Evolutionary conservation across 371 early-diverging fungal species (phyloP).

Genomic region (Nematocida sp.): DNA sequence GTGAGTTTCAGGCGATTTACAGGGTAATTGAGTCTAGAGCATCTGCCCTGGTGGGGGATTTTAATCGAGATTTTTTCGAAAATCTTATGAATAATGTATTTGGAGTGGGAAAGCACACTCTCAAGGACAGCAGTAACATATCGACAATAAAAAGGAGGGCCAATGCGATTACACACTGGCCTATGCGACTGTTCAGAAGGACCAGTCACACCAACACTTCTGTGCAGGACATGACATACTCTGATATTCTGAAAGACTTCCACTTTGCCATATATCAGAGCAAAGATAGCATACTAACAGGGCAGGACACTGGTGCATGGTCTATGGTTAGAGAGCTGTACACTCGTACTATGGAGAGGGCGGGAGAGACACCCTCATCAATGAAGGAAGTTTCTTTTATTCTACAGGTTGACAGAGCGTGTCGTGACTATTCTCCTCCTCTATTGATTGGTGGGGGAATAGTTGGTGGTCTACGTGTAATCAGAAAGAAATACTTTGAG

Average conservation of each 20-base stretch:
- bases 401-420: slow-evolving; percentile 27
- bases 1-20: background rate
- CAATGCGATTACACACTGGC: background rate
- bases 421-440: slow-evolving; percentile 24
- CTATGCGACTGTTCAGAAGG: background rate
- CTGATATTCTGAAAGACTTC: slow-evolving; percentile 36
- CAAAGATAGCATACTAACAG: background rate
- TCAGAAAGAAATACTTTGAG: slow-evolving; percentile 2
- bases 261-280: background rate
- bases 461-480: slow-evolving; percentile 7
- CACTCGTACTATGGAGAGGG: slow-evolving; percentile 14
- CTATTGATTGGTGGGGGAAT: slow-evolving; percentile 19
- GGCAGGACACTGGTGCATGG: slow-evolving; percentile 25
- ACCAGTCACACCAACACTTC: background rate
- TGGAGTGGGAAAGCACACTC: background rate
- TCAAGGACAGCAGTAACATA: background rate
- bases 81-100: slow-evolving; percentile 30
- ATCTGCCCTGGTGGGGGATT: background rate
- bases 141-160: no score
- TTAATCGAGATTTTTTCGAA: slow-evolving; percentile 31
- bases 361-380: background rate
- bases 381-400: slow-evolving; percentile 34
- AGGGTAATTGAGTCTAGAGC: background rate
- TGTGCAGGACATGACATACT: slow-evolving; percentile 12
- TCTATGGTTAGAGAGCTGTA: slow-evolving; percentile 41